phyloP scores from a whole-genome alignment of 345 rosid species.

The Salix udensis region DNA sequence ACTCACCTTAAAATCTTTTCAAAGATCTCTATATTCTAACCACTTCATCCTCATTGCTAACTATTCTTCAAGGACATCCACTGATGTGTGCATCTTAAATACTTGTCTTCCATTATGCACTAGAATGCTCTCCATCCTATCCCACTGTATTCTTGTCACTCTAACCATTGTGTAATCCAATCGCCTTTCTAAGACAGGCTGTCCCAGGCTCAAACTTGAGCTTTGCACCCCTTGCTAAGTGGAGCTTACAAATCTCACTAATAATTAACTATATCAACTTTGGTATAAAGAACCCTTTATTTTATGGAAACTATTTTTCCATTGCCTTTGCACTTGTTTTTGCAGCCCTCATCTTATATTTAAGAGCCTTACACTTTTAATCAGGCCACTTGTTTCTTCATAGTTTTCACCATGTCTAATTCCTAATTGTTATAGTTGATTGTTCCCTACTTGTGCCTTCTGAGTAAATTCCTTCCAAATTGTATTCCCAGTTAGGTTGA shows the following conservation, averaged over 20 bases:
- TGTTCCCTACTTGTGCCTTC: not conserved
- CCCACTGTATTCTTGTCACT: not conserved
- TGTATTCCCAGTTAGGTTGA: not conserved
- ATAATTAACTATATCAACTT: not conserved
- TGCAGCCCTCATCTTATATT: not conserved
- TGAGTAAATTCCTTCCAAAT: not conserved
- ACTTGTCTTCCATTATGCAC: constrained; percentile 7
- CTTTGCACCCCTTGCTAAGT: not conserved
- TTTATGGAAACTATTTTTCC: not conserved
- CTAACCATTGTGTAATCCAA: not conserved
- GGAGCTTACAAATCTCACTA: not conserved
- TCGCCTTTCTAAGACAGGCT: not conserved
- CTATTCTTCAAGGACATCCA: constrained; percentile 5
- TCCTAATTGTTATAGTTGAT: not conserved
- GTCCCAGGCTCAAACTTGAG: not conserved
- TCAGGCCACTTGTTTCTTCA: not conserved
- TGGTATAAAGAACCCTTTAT: not conserved
- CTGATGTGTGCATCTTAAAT: not conserved
- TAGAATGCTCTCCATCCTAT: constrained; percentile 1
- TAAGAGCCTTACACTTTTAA: not conserved
- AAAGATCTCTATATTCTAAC: constrained; percentile 10
- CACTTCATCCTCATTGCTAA: constrained; percentile 11
- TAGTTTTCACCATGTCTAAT: not conserved
- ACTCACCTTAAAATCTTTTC: constrained; percentile 12
- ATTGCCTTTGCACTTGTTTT: not conserved